These are phyloP conservation scores for Cercospora zeae-maydis DNA, from an alignment of 2,329 filamentous ascomycete genomes.

Conservation along the genomic window DNA sequence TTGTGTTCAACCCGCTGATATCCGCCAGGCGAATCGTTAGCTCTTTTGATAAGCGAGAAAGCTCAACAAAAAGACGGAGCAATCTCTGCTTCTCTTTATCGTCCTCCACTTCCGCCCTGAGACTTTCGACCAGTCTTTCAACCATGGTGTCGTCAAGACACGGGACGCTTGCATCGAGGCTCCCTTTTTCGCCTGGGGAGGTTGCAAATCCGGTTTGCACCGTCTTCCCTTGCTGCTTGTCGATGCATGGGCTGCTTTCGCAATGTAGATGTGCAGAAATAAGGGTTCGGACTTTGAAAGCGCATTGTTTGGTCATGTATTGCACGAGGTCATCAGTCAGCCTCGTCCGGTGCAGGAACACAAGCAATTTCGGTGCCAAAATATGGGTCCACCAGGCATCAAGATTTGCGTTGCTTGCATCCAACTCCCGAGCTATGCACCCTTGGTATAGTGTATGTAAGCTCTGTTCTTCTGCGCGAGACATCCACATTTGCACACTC, in stretches of 20 bases:
- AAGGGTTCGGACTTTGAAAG: neutral
- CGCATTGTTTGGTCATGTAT: neutral
- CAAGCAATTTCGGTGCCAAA: neutral
- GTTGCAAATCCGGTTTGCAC: neutral
- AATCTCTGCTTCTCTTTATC: neutral
- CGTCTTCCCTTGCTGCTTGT: neutral
- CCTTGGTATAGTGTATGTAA: neutral
- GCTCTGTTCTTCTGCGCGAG: neutral
- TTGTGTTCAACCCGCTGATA: neutral
- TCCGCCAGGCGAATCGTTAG: neutral
- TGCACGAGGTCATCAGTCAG: neutral
- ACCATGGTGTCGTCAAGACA: neutral
- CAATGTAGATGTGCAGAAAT: neutral
- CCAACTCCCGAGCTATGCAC: neutral
- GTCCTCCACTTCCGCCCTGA: neutral
- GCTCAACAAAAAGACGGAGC: neutral
- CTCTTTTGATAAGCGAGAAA: neutral
- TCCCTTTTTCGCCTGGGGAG: neutral
- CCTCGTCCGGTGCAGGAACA: neutral
- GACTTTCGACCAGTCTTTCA: neutral
- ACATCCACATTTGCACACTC: neutral
- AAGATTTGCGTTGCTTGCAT: neutral
- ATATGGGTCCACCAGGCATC: neutral
- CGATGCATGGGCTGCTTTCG: neutral
- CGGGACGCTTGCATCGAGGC: neutral